Evolutionary conservation across 495 filamentous ascomycete species (phyloP), one percentile per base, ranked within the genome.

Genomic region (Glonium stellatum): DNA sequence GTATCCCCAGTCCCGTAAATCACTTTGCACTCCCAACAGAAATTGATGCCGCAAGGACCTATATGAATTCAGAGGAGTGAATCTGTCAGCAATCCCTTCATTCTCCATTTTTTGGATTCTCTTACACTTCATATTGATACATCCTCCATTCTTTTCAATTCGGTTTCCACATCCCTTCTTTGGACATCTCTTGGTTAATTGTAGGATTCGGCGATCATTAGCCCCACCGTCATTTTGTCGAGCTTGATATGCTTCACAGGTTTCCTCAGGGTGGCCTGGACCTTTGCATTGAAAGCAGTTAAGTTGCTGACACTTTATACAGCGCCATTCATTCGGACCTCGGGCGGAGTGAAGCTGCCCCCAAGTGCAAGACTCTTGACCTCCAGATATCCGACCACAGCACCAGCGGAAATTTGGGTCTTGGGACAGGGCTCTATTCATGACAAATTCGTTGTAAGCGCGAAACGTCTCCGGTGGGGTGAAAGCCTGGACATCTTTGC

Each of bases 51-150:
- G 5, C 44, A 48, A 15, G 44, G 44, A 22, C 44, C 44, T 48
- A 15, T 48, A 31, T 48, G 1, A n/a, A 15, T 48, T 22, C 1
- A 19, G 1, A 12, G 1, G 6, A 22, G 9, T n/a, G 22, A 22
- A 8, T 19, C 6, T 10, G 18, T 48, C 44, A 31, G 27, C 27
- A 31, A 31, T 31, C 6, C 27, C 27, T 2, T 31, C 6, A 31
- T 31, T 31, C 27, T 31, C n/a, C n/a, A 31, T 31, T 31, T 6
- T 31, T 31, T 48, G 6, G 18, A 48, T 9, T 48, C 44, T 19
- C 44, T 48, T 48, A 48, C 44, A 48, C 18, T 48, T 48, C 44
- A 48, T 48, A 48, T 48, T 48, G 5, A 48, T 48, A 22, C 44
- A 48, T 1, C 44, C 44, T 48, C 44, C 44, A n/a, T 48, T 48